Conservation (phyloP, 495 filamentous ascomycete species). For the Aspergillus conjunctus region DNA sequence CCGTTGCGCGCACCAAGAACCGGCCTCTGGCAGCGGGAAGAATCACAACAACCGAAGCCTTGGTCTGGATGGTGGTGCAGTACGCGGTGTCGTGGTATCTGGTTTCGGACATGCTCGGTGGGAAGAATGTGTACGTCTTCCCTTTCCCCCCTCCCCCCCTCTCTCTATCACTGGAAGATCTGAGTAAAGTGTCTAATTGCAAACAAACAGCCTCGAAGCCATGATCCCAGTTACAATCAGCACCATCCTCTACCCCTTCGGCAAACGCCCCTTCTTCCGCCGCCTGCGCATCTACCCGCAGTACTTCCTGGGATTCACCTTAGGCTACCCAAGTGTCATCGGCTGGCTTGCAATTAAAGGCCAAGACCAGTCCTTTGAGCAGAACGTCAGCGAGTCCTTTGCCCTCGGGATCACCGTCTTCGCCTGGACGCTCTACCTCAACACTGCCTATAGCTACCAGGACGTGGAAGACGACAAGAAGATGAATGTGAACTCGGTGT, state of each 20-base stretch:
- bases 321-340: conserved; percentile 4
- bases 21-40: conserved; percentile 16
- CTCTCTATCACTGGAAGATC: neutral
- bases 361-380: neutral
- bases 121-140: conserved; percentile 11
- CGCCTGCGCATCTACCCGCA: conserved; percentile 7
- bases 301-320: conserved; percentile 10
- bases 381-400: neutral
- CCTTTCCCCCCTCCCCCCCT: neutral
- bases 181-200: neutral
- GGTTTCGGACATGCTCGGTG: conserved; percentile 8
- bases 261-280: conserved; percentile 7
- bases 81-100: conserved; percentile 8
- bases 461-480: conserved; percentile 19
- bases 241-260: conserved; percentile 12
- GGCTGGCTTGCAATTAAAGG: conserved; percentile 15
- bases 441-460: conserved; percentile 26
- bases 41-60: conserved; percentile 12
- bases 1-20: conserved; percentile 20
- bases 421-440: conserved; percentile 20
- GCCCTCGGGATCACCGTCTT: conserved; percentile 5
- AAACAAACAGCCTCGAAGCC: conserved; percentile 3
- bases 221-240: conserved; percentile 8
- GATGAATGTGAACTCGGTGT: conserved; percentile 20
- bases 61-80: conserved; percentile 17